Conservation (phyloP, 2,329 filamentous ascomycete species). For the Macroventuria anomochaeta region DNA sequence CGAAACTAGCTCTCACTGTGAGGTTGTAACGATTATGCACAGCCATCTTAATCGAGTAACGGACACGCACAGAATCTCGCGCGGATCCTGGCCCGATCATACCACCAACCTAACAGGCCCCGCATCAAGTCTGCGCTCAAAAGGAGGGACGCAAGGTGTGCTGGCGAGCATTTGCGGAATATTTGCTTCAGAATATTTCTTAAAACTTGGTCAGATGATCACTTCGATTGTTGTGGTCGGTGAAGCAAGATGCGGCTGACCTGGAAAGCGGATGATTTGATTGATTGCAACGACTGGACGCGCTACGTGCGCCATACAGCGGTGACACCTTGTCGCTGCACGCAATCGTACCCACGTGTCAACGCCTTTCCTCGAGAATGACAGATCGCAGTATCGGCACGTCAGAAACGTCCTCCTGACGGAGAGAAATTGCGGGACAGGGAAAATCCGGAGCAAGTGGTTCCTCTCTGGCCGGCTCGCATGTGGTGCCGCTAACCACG, state of each 20-base stretch:
- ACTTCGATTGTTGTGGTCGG: conserved; percentile 12
- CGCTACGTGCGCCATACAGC: conserved; percentile 19
- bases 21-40: conserved; percentile 21
- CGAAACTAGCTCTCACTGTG: not conserved
- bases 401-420: not conserved
- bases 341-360: conserved; percentile 28
- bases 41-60: conserved; percentile 22
- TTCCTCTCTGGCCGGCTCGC: conserved; percentile 16
- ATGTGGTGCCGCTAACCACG: conserved; percentile 13
- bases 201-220: conserved; percentile 8
- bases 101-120: conserved; percentile 13
- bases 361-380: conserved; percentile 15
- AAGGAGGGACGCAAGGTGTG: conserved; percentile 18
- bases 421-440: conserved; percentile 3
- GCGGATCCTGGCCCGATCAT: conserved; percentile 16
- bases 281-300: conserved; percentile 8
- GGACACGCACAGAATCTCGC: conserved; percentile 19
- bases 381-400: conserved; percentile 17
- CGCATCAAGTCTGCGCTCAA: conserved; percentile 12
- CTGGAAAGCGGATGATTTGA: conserved; percentile 1
- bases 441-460: conserved; percentile 10
- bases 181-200: not conserved
- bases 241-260: conserved; percentile 20
- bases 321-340: conserved; percentile 23
- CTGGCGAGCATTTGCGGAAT: conserved; percentile 12